A percentile compares a stretch with the other conserved stretches of the same genome.
These are phyloP conservation scores for Pisolithus tinctorius DNA, from an alignment of 768 basidiomycete species.

Conservation along the genomic window DNA sequence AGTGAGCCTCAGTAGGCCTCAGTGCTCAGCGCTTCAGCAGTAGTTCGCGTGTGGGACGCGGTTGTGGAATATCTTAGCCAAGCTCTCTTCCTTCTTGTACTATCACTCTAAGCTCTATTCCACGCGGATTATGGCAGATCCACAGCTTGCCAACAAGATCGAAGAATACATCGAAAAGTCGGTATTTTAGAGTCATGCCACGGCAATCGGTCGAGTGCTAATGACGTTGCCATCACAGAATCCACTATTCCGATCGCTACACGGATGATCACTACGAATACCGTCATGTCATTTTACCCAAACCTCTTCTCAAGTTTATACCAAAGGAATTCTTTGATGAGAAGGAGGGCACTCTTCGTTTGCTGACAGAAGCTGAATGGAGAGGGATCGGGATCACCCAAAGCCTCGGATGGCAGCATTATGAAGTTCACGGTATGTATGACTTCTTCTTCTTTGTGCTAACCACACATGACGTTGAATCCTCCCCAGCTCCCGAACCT, in stretches of 20 bases:
- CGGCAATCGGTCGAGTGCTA: slow-evolving; percentile 7
- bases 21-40: no score
- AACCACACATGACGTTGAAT: slow-evolving; percentile 9
- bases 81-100: background rate
- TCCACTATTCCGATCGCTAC: slow-evolving; percentile 89
- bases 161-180: slow-evolving; percentile 80
- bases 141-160: slow-evolving; percentile 43
- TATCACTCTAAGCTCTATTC: slow-evolving; percentile 2
- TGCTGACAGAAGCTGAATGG: slow-evolving; percentile 88
- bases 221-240: slow-evolving; percentile 37
- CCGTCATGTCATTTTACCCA: slow-evolving; percentile 94
- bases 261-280: slow-evolving; percentile 92
- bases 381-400: slow-evolving; percentile 94
- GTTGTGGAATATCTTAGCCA: no score
- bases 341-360: slow-evolving; percentile 72
- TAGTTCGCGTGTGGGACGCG: no score
- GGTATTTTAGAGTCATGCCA: slow-evolving; percentile 11
- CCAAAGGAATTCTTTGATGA: slow-evolving; percentile 80
- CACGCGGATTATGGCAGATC: slow-evolving; percentile 19
- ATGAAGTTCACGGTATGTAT: slow-evolving; percentile 84
- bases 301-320: slow-evolving; percentile 88
- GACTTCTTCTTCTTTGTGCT: background rate
- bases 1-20: no score
- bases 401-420: slow-evolving; percentile 95
- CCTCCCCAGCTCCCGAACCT: slow-evolving; percentile 70